Conservation (phyloP, 2,329 filamentous ascomycete genomes). For the Trichoderma polysporum region DNA sequence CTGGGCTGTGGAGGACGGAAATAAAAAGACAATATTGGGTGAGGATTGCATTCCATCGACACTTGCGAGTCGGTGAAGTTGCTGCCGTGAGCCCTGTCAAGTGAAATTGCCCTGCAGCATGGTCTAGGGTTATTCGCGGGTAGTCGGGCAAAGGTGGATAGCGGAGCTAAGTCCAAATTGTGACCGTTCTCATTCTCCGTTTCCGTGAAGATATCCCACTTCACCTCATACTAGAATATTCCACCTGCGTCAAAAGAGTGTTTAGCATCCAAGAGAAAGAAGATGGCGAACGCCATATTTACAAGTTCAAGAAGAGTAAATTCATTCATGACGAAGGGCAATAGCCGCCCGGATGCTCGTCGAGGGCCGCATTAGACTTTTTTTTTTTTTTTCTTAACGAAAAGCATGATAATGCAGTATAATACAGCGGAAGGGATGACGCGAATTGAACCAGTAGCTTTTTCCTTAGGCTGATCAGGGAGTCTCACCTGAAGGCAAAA, state of each 20-base stretch:
- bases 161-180: background rate
- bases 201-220: background rate
- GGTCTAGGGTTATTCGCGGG: background rate
- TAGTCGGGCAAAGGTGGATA: slow-evolving; percentile 11
- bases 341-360: background rate
- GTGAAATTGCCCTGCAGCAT: background rate
- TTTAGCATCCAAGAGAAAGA: background rate
- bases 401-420: background rate
- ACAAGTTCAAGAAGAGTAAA: background rate
- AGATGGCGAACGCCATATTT: background rate
- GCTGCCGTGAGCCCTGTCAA: background rate
- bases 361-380: background rate
- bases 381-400: background rate
- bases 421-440: background rate
- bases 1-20: background rate
- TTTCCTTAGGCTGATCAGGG: background rate
- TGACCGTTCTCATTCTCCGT: background rate
- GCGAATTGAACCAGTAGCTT: background rate
- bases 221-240: background rate
- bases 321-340: background rate
- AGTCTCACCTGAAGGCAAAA: background rate
- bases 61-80: slow-evolving; percentile 5
- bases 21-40: background rate
- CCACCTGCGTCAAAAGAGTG: background rate
- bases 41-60: background rate